Base-by-base conservation (phyloP, 208 protist genomes). In the Naegleria fowleri region DNA sequence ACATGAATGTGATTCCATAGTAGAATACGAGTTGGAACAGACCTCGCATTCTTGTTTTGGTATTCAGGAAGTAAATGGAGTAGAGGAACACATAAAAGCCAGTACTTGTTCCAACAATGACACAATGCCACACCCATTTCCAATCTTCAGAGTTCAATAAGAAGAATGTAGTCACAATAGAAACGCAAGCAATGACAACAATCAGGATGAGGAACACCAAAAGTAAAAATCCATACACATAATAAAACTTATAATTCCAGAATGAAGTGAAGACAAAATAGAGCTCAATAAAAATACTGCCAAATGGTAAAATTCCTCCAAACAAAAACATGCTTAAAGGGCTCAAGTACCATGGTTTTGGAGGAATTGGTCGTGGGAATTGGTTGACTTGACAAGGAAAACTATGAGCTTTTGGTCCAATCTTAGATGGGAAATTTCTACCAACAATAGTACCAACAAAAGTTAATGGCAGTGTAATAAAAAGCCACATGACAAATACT, bases 201-300 rank as follows among this genome's bases (percentile, higher is more conserved):
- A 96, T 52, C 43, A 98, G 96, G 88, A 98, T 97, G 36, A 95
- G 5, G 92, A 96, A 96, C 4, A 98, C 97, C 6, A 99, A 90
- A 0, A 98, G 90, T 89, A 99, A 92, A 93, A 99, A 98, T 7
- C 97, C 97, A 92, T 98, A 99, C 0, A 99, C 93, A 92, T 99
- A 98, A 92, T 99, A 99, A 48, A 97, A 94, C 91, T 98, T 99
- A 94, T 98, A 98, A n/a, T 97, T 94, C 98, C 98, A 99, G 41
- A 99, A 95, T 4, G 96, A 97, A 25, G 94, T 96, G 91, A 99
- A 97, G 19, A 98, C 93, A 85, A 98, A 98, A 92, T 97, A 98
- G 90, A 98, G 96, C 91, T 99, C 97, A 76, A 99, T 96, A 83
- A 98, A 98, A 91, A 99, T 98, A 5, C 95, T 95, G 11, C 96